Evolutionary conservation across 192 early-diverging fungal genomes (phyloP), one percentile per base, ranked within the genome.

Genomic region (Rhizophagus clarus): DNA sequence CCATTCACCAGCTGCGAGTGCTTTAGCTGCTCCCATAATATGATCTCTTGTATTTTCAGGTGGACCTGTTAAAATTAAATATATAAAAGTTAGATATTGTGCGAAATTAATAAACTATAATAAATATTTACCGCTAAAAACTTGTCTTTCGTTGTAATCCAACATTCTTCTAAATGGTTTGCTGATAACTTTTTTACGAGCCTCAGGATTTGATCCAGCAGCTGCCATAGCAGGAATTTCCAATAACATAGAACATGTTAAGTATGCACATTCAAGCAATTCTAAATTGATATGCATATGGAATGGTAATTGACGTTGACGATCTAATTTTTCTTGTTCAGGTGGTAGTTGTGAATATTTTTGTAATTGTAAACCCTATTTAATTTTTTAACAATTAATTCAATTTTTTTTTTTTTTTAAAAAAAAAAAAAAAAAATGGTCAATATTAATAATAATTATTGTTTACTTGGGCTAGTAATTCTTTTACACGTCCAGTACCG

Each of bases 241-340:
- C n/a, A 99, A 87, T 62, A 99, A 87, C 96, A 99, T 97, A 28
- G 95, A 95, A 83, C 92, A 94, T 14, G 95, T 96, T 85, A 98
- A 87, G 87, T 97, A 98, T 34, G 96, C 94, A 83, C 96, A 98
- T 89, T 99, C 98, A 62, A 99, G 86, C 24, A 99, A 91, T 87
- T 99, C 98, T 70, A 99, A 86, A 89, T 99, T 99, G 86, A 99
- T 97, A 88, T 97, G 97, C 94, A 99, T 97, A 88, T 99, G 98
- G 94, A 98, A 98, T 28, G 98, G 98, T 81, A 99, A 87, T 89
- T 98, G 97, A 77, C 98, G 90, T 87, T 94, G 95, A 82, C 95
- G 94, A 85, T 98, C 96, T 26, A 97, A 88, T 81, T 93, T 90
- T 86, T 98, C 98, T 80, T 96, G 93, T 82, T 97, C 97, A 1